Evolutionary conservation across 2,329 filamentous ascomycete species (phyloP), one percentile per base, ranked within the genome.

Genomic region (Pseudogymnoascus sp.): DNA sequence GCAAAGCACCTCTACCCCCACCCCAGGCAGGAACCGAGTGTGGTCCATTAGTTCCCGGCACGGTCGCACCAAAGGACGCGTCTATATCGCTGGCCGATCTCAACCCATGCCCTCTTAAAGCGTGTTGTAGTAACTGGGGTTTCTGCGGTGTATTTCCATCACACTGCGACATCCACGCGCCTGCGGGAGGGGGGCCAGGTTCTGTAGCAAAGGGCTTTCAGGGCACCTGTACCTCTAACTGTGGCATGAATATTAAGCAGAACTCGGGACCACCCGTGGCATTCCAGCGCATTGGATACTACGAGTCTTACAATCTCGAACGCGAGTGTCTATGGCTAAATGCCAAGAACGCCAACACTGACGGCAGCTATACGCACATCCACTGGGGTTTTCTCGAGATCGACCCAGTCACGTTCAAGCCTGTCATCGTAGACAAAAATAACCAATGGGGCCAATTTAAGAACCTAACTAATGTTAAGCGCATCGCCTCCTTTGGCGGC

Each of bases 1-100:
- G 77, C 3, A 63, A 60, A 1, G 70, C 76, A 4, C 76, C 76
- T 0, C 72, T 79, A 67, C 78, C 78, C 1, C 68, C 73, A 0
- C 61, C 70, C 1, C 64, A 77, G 2, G 25, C 67, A 0, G 73
- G 74, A 50, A 75, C 75, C 9, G 63, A 73, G 0, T 80, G 80
- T 66, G 80, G 81, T 0, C 80, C 79, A 1, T 71, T 75, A 50
- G 71, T 75, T 0, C 72, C 73, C 3, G 75, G 76, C 0, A 78
- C 77, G 0, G 58, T 64, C 6, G 54, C 66, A 11, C 74, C 77
- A 0, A 12, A 66, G 0, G 65, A 70, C 11, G 73, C 70, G n/a
- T 72, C 28, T 16, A 7, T n/a, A n/a, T n/a, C 66, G 16, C 50
- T 79, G 2, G 64, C 70, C 0, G 65, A 69, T 8, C 66, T 81